Conservation (phyloP, 352 stramenopile genomes). For the Phytophthora hibernalis region DNA sequence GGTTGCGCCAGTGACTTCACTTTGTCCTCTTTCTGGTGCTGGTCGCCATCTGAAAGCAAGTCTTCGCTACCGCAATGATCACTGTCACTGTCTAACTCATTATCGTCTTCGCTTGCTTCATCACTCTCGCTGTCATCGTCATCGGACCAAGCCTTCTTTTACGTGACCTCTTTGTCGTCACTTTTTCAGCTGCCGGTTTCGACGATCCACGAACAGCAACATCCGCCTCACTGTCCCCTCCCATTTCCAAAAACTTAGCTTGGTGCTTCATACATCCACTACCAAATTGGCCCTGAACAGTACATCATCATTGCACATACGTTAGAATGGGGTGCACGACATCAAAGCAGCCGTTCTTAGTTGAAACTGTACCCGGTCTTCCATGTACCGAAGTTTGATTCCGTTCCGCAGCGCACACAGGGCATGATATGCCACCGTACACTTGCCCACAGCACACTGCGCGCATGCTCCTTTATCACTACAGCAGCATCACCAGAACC, state of each 20-base stretch:
- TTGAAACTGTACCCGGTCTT: constrained; percentile 49
- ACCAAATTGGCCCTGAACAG: constrained; percentile 59
- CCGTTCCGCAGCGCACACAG: constrained; percentile 66
- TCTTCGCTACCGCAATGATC: constrained; percentile 40
- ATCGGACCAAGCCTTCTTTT: constrained; percentile 41
- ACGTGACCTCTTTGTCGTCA: constrained; percentile 20
- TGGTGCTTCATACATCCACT: constrained; percentile 72
- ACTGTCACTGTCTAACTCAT: constrained; percentile 52
- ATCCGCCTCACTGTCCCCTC: constrained; percentile 20
- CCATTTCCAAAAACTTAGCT: constrained; percentile 54
- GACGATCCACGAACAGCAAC: constrained; percentile 6
- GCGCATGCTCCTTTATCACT: constrained; percentile 78
- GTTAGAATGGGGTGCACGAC: neutral
- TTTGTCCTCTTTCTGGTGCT: constrained; percentile 2
- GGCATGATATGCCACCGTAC: constrained; percentile 75
- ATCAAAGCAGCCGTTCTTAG: neutral
- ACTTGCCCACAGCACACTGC: constrained; percentile 75
- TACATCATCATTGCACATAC: neutral
- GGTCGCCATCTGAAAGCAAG: constrained; percentile 31
- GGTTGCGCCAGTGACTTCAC: constrained; percentile 11
- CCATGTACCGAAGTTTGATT: constrained; percentile 71
- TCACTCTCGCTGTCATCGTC: constrained; percentile 38
- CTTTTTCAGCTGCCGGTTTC: constrained; percentile 18
- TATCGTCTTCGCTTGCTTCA: constrained; percentile 33
- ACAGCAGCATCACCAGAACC: constrained; percentile 10